Percentiles rank a stretch among this genome's conserved stretches.
phyloP scores from a whole-genome alignment of 305 asterid genomes.

The Fraxinus baroniana region DNA sequence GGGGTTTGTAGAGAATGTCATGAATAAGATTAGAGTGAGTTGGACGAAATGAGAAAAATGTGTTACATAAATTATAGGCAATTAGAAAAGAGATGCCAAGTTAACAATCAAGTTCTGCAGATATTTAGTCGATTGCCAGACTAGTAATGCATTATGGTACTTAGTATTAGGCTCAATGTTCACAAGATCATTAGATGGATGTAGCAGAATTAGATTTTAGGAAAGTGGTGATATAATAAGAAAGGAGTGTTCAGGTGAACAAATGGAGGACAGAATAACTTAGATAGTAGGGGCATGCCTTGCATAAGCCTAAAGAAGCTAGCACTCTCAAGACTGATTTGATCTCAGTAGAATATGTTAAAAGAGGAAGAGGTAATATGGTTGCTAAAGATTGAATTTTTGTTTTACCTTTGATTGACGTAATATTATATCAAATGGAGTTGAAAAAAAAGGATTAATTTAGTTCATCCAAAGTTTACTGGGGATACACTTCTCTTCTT shows the following conservation, averaged over 20 bases:
- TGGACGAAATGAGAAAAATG: neutral
- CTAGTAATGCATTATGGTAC: neutral
- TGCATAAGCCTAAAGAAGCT: neutral
- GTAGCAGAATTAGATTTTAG: neutral
- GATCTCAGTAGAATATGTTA: neutral
- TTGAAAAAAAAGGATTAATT: neutral
- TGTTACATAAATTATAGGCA: neutral
- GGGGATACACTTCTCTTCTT: neutral
- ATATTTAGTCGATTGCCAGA: neutral
- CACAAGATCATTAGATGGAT: neutral
- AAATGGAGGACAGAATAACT: neutral
- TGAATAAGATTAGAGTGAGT: neutral
- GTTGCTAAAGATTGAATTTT: neutral
- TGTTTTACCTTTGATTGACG: neutral
- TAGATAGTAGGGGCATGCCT: neutral
- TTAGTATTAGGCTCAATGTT: neutral
- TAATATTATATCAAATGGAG: neutral
- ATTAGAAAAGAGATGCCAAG: neutral
- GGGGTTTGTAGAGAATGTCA: neutral
- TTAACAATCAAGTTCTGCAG: neutral
- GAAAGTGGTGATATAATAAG: neutral
- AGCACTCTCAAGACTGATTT: neutral
- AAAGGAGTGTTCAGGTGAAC: neutral
- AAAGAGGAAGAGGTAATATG: neutral
- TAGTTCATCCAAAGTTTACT: neutral